Conservation (phyloP, 495 filamentous ascomycete species). For the Neurospora pannonica region DNA sequence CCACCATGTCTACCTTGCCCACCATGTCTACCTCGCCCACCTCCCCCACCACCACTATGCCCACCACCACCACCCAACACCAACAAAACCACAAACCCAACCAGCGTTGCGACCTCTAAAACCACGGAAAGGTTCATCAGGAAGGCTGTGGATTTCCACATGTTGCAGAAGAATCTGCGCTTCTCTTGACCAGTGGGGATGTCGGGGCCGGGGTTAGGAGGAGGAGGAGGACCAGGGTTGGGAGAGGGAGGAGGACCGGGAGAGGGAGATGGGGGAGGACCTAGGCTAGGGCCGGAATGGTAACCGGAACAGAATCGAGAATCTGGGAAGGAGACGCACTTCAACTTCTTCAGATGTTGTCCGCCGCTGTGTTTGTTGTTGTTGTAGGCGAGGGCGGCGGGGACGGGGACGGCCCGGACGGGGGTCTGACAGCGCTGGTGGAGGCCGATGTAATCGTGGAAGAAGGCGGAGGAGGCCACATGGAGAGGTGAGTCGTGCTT, state of each 20-base stretch:
- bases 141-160: conserved; percentile 85
- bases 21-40: conserved; percentile 41
- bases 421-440: conserved; percentile 68
- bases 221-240: conserved; percentile 41
- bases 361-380: too few relatives aligned
- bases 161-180: conserved; percentile 80
- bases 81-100: conserved; percentile 54
- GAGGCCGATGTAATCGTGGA: conserved; percentile 66
- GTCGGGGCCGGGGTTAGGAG: conserved; percentile 48
- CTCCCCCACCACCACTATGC: too few relatives aligned
- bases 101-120: conserved; percentile 62
- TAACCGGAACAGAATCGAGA: background rate
- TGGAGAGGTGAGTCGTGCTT: background rate
- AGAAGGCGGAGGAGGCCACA: conserved; percentile 24
- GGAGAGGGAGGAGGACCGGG: conserved; percentile 18
- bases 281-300: background rate
- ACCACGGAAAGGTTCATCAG: conserved; percentile 74
- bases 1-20: conserved; percentile 43
- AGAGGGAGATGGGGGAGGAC: background rate
- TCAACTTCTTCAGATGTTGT: too few relatives aligned
- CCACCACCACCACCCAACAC: background rate
- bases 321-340: conserved; percentile 42
- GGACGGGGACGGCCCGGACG: too few relatives aligned
- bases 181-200: conserved; percentile 54
- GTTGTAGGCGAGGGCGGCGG: too few relatives aligned